Evolutionary conservation across 768 basidiomycete genomes (phyloP), one percentile per base, ranked within the genome.

Genomic region (Hygrocybe coccinea): DNA sequence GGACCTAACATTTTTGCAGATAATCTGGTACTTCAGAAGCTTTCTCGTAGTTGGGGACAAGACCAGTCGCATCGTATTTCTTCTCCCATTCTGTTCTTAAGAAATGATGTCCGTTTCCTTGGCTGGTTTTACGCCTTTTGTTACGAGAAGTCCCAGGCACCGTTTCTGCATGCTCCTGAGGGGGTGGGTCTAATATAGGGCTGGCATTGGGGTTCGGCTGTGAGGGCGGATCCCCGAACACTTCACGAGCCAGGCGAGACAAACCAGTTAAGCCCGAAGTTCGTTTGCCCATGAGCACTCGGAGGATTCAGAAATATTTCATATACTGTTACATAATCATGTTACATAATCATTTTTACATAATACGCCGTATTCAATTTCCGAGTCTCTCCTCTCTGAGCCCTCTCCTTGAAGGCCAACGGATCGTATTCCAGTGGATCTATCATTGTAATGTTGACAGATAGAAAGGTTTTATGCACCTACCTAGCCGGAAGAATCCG

Each of bases 1-100:
- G 38, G 14, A 24, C 75, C 87, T 57, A 64, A 95, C 93, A 95
- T 77, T 97, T 97, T 62, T 80, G 75, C 8, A 95, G 77, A 64
- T 88, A 80, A 15, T 79, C 73, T 2, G 94, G 93, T 9, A 95
- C 90, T 58, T 95, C 74, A 0, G 79, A 74, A 2, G 74, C 68
- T 22, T 83, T 66, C 14, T 74, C 78, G 65, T 89, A 94, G 65
- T 84, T 82, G 2, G 84, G 82, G 2, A 92, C 91, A 1, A 92
- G 77, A 1, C 82, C 81, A 1, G 82, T 83, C 19, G 86, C 89
- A 64, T 94, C 87, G 63, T 83, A 83, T 58, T 74, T 76, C 57
- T 71, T n/a, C 11, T 50, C 34, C 29, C 17, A 22, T 25, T 2
- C 14, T 9, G 14, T 35, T 29, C 12, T n/a, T 21, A 15, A 22